Evolutionary conservation across 1,284 basidiomycete species (phyloP).

Genomic region (Athelia sp.): DNA sequence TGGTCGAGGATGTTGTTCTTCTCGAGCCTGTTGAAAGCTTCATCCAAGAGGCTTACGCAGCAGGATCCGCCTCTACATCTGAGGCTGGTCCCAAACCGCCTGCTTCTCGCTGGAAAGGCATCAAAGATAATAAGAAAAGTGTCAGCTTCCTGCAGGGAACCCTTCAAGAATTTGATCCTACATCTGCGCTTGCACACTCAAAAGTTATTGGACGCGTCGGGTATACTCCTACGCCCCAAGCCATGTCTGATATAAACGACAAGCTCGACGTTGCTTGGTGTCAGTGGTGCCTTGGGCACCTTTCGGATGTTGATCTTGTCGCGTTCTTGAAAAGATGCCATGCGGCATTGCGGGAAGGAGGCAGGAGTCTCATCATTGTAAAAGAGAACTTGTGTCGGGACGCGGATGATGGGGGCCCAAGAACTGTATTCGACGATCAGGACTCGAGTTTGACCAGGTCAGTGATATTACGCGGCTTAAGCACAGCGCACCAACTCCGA

Average conservation of each 20-base stretch:
- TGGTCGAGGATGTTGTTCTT: slow-evolving; percentile 81
- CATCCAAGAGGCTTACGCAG: slow-evolving; percentile 62
- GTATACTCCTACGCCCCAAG: slow-evolving; percentile 30
- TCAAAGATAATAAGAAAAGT: slow-evolving; percentile 60
- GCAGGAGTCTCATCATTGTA: slow-evolving; percentile 67
- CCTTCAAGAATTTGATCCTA: slow-evolving; percentile 75
- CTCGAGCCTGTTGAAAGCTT: slow-evolving; percentile 84
- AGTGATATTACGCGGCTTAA: neutral
- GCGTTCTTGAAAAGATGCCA: slow-evolving; percentile 66
- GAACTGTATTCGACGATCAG: slow-evolving; percentile 73
- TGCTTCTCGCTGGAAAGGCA: slow-evolving; percentile 56
- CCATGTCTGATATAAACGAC: slow-evolving; percentile 24
- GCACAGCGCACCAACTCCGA: neutral
- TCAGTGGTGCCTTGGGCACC: slow-evolving; percentile 93
- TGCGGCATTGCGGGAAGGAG: slow-evolving; percentile 46
- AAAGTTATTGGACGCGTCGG: slow-evolving; percentile 56
- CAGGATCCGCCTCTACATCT: slow-evolving; percentile 37
- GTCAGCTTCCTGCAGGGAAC: slow-evolving; percentile 79
- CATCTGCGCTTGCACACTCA: slow-evolving; percentile 36
- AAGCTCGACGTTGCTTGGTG: slow-evolving; percentile 87
- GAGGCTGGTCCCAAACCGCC: slow-evolving; percentile 7
- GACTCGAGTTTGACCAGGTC: slow-evolving; percentile 89
- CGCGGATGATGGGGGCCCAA: slow-evolving; percentile 42
- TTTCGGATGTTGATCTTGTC: slow-evolving; percentile 74
- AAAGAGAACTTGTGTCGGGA: slow-evolving; percentile 90